These are phyloP conservation scores for Penicillium bialowiezense DNA, from an alignment of 495 filamentous ascomycete genomes.

Conservation along the genomic window DNA sequence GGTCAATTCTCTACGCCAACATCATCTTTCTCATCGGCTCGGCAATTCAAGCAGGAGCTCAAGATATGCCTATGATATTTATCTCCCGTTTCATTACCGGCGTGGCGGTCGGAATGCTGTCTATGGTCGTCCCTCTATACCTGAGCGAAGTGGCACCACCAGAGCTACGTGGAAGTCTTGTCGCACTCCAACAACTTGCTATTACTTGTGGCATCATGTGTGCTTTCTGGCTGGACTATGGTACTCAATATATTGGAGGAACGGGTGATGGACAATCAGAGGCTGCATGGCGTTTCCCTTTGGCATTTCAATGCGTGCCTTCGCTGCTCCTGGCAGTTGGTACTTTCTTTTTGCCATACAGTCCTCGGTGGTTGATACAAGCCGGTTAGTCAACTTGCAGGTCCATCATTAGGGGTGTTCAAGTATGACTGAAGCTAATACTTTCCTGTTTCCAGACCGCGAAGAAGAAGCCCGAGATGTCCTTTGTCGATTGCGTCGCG, in stretches of 20 bases:
- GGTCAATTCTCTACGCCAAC: neutral
- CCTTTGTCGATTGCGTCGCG: conserved; percentile 38
- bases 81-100: conserved; percentile 1
- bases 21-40: conserved; percentile 2
- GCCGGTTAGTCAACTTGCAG: too few species aligned
- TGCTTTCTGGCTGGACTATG: conserved; percentile 29
- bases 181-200: conserved; percentile 22
- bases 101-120: conserved; percentile 5
- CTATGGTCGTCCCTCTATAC: conserved; percentile 10
- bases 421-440: too few species aligned
- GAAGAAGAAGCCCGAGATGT: conserved; percentile 35
- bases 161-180: conserved; percentile 1
- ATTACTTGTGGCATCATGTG: conserved; percentile 33
- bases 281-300: conserved; percentile 40
- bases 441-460: conserved; percentile 25
- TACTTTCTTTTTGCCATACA: conserved; percentile 37
- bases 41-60: neutral
- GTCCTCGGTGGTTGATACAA: conserved; percentile 33
- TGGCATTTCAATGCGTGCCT: conserved; percentile 48
- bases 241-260: conserved; percentile 35
- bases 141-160: conserved; percentile 1
- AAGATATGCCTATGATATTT: neutral
- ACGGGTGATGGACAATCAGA: conserved; percentile 25
- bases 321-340: conserved; percentile 37
- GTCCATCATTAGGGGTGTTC: too few species aligned